A percentile compares a stretch with the other conserved stretches of the same genome.
These are phyloP conservation scores for Gymnopus androsaceus DNA, from an alignment of 1,284 basidiomycete genomes.

Conservation along the genomic window DNA sequence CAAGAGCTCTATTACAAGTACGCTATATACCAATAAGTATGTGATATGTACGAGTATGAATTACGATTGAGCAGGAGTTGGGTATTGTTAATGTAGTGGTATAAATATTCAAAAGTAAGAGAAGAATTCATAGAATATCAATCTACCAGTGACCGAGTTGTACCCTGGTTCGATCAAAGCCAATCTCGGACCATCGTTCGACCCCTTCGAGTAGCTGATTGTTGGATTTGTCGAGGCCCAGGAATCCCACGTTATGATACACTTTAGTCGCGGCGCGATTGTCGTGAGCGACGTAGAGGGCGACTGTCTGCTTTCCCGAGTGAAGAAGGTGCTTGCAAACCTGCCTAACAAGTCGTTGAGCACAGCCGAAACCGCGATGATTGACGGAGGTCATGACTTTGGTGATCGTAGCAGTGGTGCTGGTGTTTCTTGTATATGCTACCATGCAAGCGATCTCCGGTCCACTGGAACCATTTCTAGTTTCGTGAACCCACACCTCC, in stretches of 20 bases:
- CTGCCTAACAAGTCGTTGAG: conserved; percentile 54
- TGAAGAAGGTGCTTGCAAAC: conserved; percentile 48
- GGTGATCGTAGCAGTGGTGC: conserved; percentile 57
- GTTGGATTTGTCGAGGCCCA: conserved; percentile 41
- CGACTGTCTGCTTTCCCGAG: conserved; percentile 42
- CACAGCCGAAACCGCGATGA: conserved; percentile 54
- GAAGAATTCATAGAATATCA: not conserved
- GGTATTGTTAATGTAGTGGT: no score
- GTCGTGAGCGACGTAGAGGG: conserved; percentile 56
- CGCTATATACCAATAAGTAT: no score
- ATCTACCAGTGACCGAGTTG: conserved; percentile 61
- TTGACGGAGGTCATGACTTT: conserved; percentile 62
- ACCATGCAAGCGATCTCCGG: conserved; percentile 61
- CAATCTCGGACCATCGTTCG: conserved; percentile 62
- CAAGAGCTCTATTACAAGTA: no score
- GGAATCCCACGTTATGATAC: conserved; percentile 62
- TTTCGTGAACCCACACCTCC: conserved; percentile 65
- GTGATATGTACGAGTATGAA: no score
- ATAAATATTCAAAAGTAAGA: not conserved
- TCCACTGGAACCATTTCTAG: conserved; percentile 4
- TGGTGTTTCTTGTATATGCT: conserved; percentile 58
- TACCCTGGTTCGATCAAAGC: conserved; percentile 52
- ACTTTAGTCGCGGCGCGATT: conserved; percentile 56
- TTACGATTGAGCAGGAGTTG: no score
- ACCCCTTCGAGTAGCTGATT: conserved; percentile 38